A percentile compares a stretch with the other conserved stretches of the same genome.
Evolutionary conservation across 345 rosid genomes (phyloP).

Genomic region (Excoecaria cochinchinensis): DNA sequence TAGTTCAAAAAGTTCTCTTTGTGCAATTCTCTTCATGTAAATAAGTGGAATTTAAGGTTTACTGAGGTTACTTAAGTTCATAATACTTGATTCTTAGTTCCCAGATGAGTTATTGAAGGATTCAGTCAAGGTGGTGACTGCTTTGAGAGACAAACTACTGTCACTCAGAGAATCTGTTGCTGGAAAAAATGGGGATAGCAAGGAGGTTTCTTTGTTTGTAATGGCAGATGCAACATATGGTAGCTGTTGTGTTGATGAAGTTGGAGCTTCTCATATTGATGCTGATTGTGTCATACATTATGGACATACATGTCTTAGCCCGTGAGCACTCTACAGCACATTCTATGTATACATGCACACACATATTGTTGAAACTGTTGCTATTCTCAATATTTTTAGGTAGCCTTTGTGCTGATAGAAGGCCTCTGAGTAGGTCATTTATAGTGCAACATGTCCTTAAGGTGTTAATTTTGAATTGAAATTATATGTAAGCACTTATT

Average conservation of each 20-base stretch:
- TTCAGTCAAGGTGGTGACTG: constrained; percentile 54
- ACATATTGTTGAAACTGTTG: not conserved
- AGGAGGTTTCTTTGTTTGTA: constrained; percentile 57
- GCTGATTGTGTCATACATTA: constrained; percentile 86
- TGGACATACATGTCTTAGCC: constrained; percentile 93
- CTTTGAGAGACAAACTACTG: constrained; percentile 38
- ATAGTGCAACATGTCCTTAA: not conserved
- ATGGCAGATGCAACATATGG: constrained; percentile 95
- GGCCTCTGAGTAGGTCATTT: not conserved
- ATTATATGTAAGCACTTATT: not conserved
- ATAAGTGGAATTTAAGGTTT: not conserved
- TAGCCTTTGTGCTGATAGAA: not conserved
- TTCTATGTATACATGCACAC: not conserved
- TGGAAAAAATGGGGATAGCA: constrained; percentile 31
- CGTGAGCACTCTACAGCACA: constrained; percentile 45
- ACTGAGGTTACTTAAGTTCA: not conserved
- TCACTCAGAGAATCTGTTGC: constrained; percentile 31
- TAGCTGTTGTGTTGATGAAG: constrained; percentile 91
- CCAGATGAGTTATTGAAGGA: constrained; percentile 81
- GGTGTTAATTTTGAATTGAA: not conserved
- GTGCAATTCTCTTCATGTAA: not conserved
- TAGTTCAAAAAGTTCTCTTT: not conserved
- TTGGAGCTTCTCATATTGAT: constrained; percentile 72
- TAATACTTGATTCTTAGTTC: constrained; percentile 40
- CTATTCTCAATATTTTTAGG: not conserved